These are phyloP conservation scores for Pseudogymnoascus sp. DNA, from an alignment of 2,329 filamentous ascomycete genomes.

Conservation along the genomic window DNA sequence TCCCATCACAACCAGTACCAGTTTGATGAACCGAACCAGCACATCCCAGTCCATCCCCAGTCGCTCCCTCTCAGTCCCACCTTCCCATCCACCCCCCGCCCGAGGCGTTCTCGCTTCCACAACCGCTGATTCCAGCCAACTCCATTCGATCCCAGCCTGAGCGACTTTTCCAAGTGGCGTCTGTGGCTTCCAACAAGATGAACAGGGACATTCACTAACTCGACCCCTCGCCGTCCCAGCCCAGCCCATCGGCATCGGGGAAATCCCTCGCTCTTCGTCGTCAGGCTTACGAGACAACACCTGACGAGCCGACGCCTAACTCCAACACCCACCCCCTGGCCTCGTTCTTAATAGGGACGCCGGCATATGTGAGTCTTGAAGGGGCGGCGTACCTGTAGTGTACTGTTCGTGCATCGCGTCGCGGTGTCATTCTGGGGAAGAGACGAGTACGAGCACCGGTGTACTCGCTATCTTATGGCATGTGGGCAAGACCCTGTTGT, in stretches of 20 bases:
- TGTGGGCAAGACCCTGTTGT: neutral
- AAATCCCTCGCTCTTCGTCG: neutral
- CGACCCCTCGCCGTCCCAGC: neutral
- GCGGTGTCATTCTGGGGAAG: neutral
- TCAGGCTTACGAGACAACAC: constrained; percentile 1
- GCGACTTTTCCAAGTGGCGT: constrained; percentile 7
- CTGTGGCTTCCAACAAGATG: constrained; percentile 4
- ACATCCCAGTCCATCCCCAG: neutral
- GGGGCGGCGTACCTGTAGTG: neutral
- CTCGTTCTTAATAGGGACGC: neutral
- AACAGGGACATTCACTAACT: neutral
- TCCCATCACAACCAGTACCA: constrained; percentile 19
- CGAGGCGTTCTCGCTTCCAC: neutral
- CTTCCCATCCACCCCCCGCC: neutral
- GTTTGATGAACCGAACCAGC: constrained; percentile 1
- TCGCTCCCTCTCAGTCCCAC: neutral
- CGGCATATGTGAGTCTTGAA: neutral
- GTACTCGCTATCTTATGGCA: neutral
- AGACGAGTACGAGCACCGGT: neutral
- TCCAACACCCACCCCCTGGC: neutral
- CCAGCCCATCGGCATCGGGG: constrained; percentile 5
- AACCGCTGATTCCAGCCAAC: neutral
- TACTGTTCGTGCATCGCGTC: neutral
- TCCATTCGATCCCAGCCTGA: neutral
- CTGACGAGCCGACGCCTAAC: neutral